phyloP scores from a whole-genome alignment of 352 stramenopile genomes.

The Globisporangium paroecandrum region DNA sequence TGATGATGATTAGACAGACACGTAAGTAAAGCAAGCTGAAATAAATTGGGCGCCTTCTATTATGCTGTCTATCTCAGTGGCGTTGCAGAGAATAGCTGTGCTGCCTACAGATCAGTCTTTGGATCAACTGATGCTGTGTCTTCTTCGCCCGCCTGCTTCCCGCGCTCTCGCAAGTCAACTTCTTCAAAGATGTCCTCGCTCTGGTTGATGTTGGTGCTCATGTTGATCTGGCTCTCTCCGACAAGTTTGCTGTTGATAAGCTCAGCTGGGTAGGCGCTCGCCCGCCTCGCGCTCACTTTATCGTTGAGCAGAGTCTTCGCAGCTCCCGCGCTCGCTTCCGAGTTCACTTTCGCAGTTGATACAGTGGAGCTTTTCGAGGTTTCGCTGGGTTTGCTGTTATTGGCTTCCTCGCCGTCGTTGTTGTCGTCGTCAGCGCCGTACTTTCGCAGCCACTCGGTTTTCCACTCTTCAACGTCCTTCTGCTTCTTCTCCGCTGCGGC shows the following conservation, averaged over 20 bases:
- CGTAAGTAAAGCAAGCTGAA: conserved; percentile 4
- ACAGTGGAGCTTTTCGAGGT: background rate
- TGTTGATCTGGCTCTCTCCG: conserved; percentile 31
- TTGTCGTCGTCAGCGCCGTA: conserved; percentile 31
- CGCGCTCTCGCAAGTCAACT: conserved; percentile 13
- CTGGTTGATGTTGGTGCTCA: conserved; percentile 37
- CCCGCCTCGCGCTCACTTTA: conserved; percentile 16
- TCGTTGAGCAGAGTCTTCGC: background rate
- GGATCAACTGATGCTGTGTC: conserved; percentile 43
- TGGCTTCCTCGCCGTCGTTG: background rate
- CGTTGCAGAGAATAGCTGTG: background rate
- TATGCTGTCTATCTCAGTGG: background rate
- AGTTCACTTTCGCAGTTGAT: background rate
- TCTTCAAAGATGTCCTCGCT: conserved; percentile 57
- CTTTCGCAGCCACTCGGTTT: conserved; percentile 39
- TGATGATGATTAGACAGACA: conserved; percentile 7
- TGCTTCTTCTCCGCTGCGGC: conserved; percentile 25
- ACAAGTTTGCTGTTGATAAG: conserved; percentile 5
- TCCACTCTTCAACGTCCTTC: conserved; percentile 34
- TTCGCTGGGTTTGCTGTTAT: background rate
- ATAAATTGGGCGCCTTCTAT: background rate
- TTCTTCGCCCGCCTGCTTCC: background rate
- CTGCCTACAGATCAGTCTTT: conserved; percentile 7
- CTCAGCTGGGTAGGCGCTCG: conserved; percentile 18
- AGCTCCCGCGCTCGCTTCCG: background rate